Base-by-base conservation (phyloP, 129 eudicot species). In the Saposhnikovia divaricata region DNA sequence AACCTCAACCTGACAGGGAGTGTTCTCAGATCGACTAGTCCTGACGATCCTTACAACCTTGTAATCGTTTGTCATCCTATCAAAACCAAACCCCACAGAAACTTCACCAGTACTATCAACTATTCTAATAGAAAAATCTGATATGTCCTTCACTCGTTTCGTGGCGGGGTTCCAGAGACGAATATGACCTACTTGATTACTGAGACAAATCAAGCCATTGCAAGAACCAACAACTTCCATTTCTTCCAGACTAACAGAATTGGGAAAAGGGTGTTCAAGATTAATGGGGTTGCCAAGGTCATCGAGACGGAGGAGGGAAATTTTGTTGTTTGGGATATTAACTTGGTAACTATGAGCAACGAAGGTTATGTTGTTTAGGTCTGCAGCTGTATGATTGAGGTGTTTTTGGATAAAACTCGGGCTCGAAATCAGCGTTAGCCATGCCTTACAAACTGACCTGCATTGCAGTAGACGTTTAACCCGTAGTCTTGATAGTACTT, bases 21-120 rank as follows among this genome's bases (percentile, higher is more conserved):
- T 43, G 31, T 45, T 45, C 40, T 21, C 3, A 3, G 57, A n/a
- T 3, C 77, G 59, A 74, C 59, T 74, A 44, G 77, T n/a, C 57
- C 77, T 25, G 5, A 74, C 77, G 43, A 74, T 74, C 38, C 77
- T 73, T 53, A 73, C 77, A 74, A 74, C 77, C 77, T 74, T 74
- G 57, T 74, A 74, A 74, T 74, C 59, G 12, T 45, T 45, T 6
- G 18, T 1, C 16, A 74, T 6, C 37, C 46, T 5, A 27, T 74
- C 77, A 45, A 44, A 45, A 74, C 77, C 77, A 74, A 74, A 74
- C 77, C 77, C 77, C 28, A 25, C 7, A 42, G 77, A 74, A 74
- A 74, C 77, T 45, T 45, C 77, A 74, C 57, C 77, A 74, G 77
- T 74, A 45, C 23, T 25, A 45, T 74, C 77, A n/a, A 45, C 21